Conservation (phyloP, 2,329 filamentous ascomycete genomes). For the Paraphaeosphaeria sporulosa region DNA sequence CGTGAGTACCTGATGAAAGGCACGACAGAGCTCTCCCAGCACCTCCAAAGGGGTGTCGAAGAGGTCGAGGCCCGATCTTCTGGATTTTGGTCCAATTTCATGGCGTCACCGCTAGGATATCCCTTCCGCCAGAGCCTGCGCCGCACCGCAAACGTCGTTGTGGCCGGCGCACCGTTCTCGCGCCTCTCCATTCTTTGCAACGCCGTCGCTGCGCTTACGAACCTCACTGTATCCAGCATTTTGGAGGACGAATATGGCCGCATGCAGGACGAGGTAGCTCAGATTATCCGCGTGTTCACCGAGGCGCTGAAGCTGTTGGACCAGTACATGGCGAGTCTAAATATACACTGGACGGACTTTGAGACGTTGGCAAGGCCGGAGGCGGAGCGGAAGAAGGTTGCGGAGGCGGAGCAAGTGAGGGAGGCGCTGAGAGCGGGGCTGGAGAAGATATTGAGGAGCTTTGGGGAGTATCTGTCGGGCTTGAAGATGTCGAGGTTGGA, state of each 20-base stretch:
- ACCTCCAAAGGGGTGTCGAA: background rate
- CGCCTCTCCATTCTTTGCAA: conserved; percentile 54
- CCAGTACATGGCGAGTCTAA: conserved; percentile 65
- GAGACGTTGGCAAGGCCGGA: conserved; percentile 59
- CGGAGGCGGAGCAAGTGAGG: conserved; percentile 76
- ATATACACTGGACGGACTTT: conserved; percentile 82
- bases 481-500: conserved; percentile 75
- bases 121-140: conserved; percentile 76
- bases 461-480: conserved; percentile 76
- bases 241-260: conserved; percentile 84
- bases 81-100: conserved; percentile 36
- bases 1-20: conserved; percentile 44
- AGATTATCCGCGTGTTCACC: conserved; percentile 77
- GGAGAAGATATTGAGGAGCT: conserved; percentile 70
- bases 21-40: conserved; percentile 28
- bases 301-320: conserved; percentile 73
- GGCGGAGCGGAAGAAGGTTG: conserved; percentile 52
- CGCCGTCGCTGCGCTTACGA: conserved; percentile 73
- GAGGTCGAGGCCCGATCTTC: conserved; percentile 35
- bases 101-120: conserved; percentile 63
- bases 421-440: conserved; percentile 71
- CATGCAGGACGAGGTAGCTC: conserved; percentile 81
- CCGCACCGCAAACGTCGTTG: conserved; percentile 68
- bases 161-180: conserved; percentile 77
- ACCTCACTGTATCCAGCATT: conserved; percentile 75